phyloP scores from a whole-genome alignment of 768 basidiomycete species.

The Suillus brevipes region DNA sequence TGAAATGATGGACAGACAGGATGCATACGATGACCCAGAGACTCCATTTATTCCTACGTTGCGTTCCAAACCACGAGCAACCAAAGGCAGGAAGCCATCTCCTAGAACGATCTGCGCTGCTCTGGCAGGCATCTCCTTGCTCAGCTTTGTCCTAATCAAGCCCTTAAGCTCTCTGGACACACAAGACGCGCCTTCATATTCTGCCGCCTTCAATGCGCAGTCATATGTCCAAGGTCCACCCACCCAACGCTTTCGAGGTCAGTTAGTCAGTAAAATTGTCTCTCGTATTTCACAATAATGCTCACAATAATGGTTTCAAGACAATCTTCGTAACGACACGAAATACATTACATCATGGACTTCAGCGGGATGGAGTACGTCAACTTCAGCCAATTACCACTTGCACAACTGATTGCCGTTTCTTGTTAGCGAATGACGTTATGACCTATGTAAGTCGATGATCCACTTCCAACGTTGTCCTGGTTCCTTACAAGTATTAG shows the following conservation, averaged over 20 bases:
- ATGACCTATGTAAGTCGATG: slow-evolving; percentile 61
- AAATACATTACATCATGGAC: slow-evolving; percentile 75
- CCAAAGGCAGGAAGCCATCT: neutral
- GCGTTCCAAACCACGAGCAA: neutral
- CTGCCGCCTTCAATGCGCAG: neutral
- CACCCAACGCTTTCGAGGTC: slow-evolving; percentile 58
- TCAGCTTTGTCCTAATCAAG: slow-evolving; percentile 12
- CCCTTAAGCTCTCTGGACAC: neutral
- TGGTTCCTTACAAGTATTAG: slow-evolving; percentile 38
- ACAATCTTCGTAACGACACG: slow-evolving; percentile 59
- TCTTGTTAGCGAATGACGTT: slow-evolving; percentile 64
- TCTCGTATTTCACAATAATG: neutral
- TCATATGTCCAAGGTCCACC: slow-evolving; percentile 46
- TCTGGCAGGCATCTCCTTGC: slow-evolving; percentile 31
- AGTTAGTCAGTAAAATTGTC: neutral
- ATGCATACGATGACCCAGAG: slow-evolving; percentile 6
- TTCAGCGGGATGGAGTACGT: slow-evolving; percentile 74
- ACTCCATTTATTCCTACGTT: slow-evolving; percentile 8
- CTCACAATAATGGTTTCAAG: slow-evolving; percentile 37
- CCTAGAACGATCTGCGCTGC: slow-evolving; percentile 11
- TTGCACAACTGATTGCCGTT: slow-evolving; percentile 2
- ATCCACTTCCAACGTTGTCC: neutral
- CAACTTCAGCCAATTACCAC: neutral
- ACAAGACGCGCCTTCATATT: neutral
- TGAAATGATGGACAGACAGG: neutral